phyloP scores from a whole-genome alignment of 805 yeast genomes.

The Pichia scutulata region DNA sequence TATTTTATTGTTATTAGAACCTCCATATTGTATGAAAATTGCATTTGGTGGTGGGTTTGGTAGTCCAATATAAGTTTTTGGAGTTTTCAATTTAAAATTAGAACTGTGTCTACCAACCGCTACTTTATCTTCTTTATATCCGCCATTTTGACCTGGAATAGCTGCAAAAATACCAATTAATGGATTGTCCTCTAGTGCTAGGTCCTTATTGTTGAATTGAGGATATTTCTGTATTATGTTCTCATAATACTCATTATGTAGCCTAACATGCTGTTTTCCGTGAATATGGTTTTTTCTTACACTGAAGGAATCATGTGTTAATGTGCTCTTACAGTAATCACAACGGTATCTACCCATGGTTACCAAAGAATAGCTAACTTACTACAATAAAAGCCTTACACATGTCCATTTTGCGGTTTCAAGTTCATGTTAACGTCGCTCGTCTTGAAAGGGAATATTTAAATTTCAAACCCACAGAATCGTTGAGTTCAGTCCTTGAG shows the following conservation, averaged over 20 bases:
- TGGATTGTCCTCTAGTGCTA: not conserved
- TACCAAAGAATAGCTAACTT: not conserved
- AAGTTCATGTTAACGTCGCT: not conserved
- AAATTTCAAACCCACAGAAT: not conserved
- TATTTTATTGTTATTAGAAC: not conserved
- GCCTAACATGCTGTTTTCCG: constrained; percentile 69
- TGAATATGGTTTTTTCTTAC: constrained; percentile 73
- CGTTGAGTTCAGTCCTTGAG: not conserved
- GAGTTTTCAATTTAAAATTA: not conserved
- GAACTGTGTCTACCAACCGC: not conserved
- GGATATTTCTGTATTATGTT: constrained; percentile 20
- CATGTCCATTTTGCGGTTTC: not conserved
- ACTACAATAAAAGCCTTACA: too few species aligned
- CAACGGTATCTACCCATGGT: constrained; percentile 69
- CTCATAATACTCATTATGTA: constrained; percentile 71
- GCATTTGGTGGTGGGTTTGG: constrained; percentile 34
- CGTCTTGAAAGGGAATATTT: not conserved
- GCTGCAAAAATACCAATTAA: constrained; percentile 25
- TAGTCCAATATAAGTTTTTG: constrained; percentile 17
- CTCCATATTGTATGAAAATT: not conserved
- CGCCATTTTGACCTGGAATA: constrained; percentile 27
- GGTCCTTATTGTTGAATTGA: not conserved
- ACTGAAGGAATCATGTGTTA: constrained; percentile 84
- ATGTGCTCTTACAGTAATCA: constrained; percentile 65
- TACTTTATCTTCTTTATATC: not conserved